A percentile compares a stretch with the other conserved stretches of the same genome.
phyloP scores from a whole-genome alignment of 164 flowering plant genomes.

The Macadamia integrifolia region DNA sequence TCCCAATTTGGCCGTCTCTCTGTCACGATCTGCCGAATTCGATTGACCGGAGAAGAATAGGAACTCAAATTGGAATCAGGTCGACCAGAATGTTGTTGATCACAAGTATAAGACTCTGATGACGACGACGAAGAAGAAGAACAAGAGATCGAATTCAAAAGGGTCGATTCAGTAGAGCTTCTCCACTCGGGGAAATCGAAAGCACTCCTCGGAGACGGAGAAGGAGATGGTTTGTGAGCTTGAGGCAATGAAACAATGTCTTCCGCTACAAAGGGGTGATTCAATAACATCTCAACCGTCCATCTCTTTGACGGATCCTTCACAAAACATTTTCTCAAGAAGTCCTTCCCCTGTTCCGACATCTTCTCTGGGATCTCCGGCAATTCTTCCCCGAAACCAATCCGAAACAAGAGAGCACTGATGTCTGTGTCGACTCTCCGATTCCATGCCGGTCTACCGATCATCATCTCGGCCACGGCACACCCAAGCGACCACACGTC shows the following conservation, averaged over 20 bases:
- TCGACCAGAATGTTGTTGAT: background rate
- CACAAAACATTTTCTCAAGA: conserved; percentile 40
- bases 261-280: conserved; percentile 42
- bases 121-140: conserved; percentile 10
- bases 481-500: conserved; percentile 75
- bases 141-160: conserved; percentile 4
- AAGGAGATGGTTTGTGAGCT: background rate
- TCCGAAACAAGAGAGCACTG: conserved; percentile 22
- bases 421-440: conserved; percentile 12
- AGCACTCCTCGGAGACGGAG: conserved; percentile 36
- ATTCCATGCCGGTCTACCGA: conserved; percentile 45
- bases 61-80: background rate
- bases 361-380: conserved; percentile 41
- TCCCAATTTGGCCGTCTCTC: conserved; percentile 25
- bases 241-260: background rate
- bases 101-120: background rate
- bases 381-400: conserved; percentile 28
- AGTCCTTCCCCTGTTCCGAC: conserved; percentile 49
- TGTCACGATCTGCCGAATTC: conserved; percentile 18
- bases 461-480: conserved; percentile 50
- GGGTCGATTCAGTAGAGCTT: conserved; percentile 4
- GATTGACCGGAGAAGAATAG: conserved; percentile 12
- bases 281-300: conserved; percentile 58
- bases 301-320: conserved; percentile 49
- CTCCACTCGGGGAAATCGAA: conserved; percentile 36